A percentile compares a stretch with the other conserved stretches of the same genome.
phyloP scores from a whole-genome alignment of 306 rosid species.

The Cicer judaicum region DNA sequence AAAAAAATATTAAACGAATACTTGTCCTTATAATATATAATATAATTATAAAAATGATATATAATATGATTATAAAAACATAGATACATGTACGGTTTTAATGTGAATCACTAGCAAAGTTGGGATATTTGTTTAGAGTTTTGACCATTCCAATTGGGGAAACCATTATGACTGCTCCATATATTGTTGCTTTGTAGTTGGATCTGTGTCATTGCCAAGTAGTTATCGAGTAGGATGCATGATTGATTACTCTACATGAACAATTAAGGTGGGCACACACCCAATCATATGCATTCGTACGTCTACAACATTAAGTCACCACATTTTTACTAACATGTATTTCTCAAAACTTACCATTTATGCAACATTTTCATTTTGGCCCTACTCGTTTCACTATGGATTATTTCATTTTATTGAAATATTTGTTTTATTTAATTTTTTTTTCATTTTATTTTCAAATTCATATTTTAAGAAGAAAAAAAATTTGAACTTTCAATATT shows the following conservation, averaged over 20 bases:
- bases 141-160: conserved; percentile 26
- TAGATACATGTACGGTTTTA: background rate
- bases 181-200: conserved; percentile 42
- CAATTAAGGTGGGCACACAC: conserved; percentile 35
- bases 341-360: background rate
- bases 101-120: conserved; percentile 10
- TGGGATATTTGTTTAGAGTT: background rate
- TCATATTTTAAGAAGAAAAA: too few relatives aligned
- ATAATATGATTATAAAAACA: background rate
- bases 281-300: conserved; percentile 15
- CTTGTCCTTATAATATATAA: too few relatives aligned
- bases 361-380: conserved; percentile 25
- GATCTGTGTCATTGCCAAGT: conserved; percentile 55
- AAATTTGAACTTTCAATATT: too few relatives aligned
- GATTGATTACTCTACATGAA: conserved; percentile 32
- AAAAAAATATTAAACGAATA: too few relatives aligned
- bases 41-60: background rate
- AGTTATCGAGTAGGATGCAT: conserved; percentile 49
- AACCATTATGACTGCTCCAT: conserved; percentile 18
- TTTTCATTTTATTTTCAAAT: too few relatives aligned
- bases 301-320: conserved; percentile 4
- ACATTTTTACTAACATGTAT: conserved; percentile 27
- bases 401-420: background rate
- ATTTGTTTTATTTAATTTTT: too few relatives aligned
- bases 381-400: background rate